phyloP scores from a whole-genome alignment of 169 alveolate genomes.

The Plasmodium inui region DNA sequence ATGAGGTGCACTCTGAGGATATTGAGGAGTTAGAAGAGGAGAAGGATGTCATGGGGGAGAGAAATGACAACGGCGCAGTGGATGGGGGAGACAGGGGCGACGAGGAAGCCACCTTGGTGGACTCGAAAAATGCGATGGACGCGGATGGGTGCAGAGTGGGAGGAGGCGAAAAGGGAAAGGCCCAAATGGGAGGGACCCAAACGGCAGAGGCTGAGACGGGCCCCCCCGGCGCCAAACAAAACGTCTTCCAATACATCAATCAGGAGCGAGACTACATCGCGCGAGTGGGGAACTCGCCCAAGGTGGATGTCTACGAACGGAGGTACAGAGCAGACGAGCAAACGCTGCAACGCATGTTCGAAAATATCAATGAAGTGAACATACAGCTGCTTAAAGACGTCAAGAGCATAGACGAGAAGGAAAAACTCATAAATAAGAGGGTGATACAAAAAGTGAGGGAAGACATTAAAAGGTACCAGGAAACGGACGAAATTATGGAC shows the following conservation, averaged over 20 bases:
- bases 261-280: slow-evolving; percentile 23
- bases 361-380: slow-evolving; percentile 73
- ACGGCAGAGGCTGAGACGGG: neutral
- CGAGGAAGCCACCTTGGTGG: neutral
- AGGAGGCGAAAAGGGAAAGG: neutral
- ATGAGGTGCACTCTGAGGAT: slow-evolving; percentile 21
- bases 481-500: slow-evolving; percentile 59
- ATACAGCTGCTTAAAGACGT: slow-evolving; percentile 45
- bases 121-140: neutral
- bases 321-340: slow-evolving; percentile 37
- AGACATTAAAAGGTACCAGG: slow-evolving; percentile 57
- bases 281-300: slow-evolving; percentile 45
- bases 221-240: neutral
- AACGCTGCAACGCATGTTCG: slow-evolving; percentile 17
- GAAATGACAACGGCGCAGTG: neutral
- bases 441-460: slow-evolving; percentile 72
- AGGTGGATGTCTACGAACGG: slow-evolving; percentile 45
- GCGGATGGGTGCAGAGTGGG: neutral
- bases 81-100: neutral
- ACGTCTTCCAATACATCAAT: slow-evolving; percentile 30
- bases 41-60: neutral
- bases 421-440: slow-evolving; percentile 41
- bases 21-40: slow-evolving; percentile 43
- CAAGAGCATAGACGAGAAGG: slow-evolving; percentile 61
- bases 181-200: neutral